Percentiles rank a stretch among this genome's conserved stretches.
These are phyloP conservation scores for Canavalia ensiformis DNA, from an alignment of 306 rosid genomes.

Conservation along the genomic window DNA sequence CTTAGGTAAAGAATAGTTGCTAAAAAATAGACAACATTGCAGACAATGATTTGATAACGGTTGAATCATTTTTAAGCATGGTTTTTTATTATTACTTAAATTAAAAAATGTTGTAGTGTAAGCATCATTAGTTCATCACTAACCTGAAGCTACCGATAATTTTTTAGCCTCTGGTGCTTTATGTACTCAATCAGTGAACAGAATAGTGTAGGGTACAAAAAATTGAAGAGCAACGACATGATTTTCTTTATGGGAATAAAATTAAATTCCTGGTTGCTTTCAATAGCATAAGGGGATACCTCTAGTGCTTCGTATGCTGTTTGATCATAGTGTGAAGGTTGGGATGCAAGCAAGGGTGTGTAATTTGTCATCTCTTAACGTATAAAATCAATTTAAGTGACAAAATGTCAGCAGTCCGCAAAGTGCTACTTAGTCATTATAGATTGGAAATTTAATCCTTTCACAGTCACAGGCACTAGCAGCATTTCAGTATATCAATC, in stretches of 20 bases:
- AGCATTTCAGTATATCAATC: background rate
- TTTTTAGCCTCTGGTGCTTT: no score
- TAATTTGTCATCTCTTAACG: background rate
- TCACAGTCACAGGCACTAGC: background rate
- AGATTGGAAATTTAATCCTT: no score
- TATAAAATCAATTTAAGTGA: background rate
- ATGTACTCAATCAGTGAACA: background rate
- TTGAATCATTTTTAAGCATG: no score
- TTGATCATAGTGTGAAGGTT: background rate
- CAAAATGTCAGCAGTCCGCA: background rate
- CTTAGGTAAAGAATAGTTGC: no score
- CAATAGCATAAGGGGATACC: no score
- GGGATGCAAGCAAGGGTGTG: constrained; percentile 5
- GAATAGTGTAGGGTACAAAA: background rate
- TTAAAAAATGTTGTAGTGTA: no score
- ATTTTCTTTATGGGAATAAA: background rate
- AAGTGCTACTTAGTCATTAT: no score
- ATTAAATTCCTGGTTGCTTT: background rate
- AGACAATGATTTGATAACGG: no score
- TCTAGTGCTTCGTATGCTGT: background rate
- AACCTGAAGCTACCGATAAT: no score
- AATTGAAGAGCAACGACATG: background rate
- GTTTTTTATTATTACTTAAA: no score
- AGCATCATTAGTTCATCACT: no score
- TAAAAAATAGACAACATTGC: no score